Conservation (phyloP, 768 basidiomycete species). For the Pisolithus orientalis region DNA sequence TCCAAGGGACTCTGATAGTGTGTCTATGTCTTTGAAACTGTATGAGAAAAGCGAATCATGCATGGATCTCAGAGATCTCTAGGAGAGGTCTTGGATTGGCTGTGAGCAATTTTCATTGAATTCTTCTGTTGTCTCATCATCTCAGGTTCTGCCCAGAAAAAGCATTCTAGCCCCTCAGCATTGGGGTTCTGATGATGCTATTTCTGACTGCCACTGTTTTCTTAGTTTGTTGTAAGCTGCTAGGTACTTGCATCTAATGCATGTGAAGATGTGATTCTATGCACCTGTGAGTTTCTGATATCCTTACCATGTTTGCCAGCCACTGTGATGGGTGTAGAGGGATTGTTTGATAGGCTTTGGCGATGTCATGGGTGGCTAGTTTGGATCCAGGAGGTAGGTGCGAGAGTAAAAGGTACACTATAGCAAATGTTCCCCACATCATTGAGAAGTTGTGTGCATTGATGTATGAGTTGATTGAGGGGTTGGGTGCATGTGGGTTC, state of each 20-base stretch:
- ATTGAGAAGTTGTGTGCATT: constrained; percentile 17
- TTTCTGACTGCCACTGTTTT: too few species aligned
- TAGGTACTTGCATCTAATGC: constrained; percentile 5
- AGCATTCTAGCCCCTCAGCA: too few species aligned
- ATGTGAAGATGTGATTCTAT: constrained; percentile 26
- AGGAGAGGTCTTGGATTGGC: neutral
- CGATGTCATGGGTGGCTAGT: constrained; percentile 26
- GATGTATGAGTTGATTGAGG: constrained; percentile 31
- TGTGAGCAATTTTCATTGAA: constrained; percentile 26
- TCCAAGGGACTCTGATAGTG: neutral
- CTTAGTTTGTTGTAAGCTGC: constrained; percentile 1
- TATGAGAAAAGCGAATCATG: constrained; percentile 8
- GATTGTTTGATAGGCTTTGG: constrained; percentile 33
- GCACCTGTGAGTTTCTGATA: constrained; percentile 13
- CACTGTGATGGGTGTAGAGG: constrained; percentile 28
- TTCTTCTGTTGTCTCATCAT: constrained; percentile 12
- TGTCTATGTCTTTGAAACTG: constrained; percentile 20
- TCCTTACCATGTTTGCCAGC: constrained; percentile 26
- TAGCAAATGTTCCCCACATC: neutral
- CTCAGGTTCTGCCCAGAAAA: neutral
- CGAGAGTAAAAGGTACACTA: constrained; percentile 4
- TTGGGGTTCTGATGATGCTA: too few species aligned
- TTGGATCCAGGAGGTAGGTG: constrained; percentile 19
- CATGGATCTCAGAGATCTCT: neutral
- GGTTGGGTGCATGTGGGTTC: neutral